Conservation (phyloP, 176 grass and related monocot genomes). For the Themeda triandra region DNA sequence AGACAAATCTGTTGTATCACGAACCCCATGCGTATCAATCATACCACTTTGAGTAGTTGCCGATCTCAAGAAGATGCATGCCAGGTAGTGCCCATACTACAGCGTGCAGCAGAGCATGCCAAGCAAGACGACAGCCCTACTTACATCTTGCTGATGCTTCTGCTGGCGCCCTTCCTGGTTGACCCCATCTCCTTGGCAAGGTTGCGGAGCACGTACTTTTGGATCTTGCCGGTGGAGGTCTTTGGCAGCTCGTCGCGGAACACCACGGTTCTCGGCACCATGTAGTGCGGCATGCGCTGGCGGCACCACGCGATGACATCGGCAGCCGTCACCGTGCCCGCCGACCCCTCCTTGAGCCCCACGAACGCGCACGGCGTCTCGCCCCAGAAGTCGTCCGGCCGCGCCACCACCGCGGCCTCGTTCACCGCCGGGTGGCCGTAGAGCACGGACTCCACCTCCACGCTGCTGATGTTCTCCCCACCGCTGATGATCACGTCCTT, state of each 20-base stretch:
- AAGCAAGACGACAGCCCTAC: background rate
- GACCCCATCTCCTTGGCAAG: background rate
- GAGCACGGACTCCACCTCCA: constrained; percentile 52
- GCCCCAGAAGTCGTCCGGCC: constrained; percentile 58
- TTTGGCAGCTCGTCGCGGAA: background rate
- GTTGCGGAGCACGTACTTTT: background rate
- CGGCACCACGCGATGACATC: background rate
- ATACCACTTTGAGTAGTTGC: too few relatives aligned
- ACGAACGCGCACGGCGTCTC: constrained; percentile 67
- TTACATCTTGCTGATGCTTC: background rate
- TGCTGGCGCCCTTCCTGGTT: background rate
- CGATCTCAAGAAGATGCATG: background rate
- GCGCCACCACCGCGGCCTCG: constrained; percentile 52
- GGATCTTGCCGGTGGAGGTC: background rate
- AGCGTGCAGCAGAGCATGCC: background rate
- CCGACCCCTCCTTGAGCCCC: background rate
- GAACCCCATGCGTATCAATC: too few relatives aligned
- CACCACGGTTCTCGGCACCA: background rate
- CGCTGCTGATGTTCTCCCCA: constrained; percentile 87
- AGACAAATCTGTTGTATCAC: too few relatives aligned
- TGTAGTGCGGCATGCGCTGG: background rate
- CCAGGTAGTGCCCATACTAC: too few relatives aligned
- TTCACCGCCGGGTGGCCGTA: constrained; percentile 37
- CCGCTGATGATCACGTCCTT: constrained; percentile 92
- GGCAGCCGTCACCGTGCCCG: background rate